Evolutionary conservation across 2,329 filamentous ascomycete genomes (phyloP).

Genomic region (Tetracladium maxilliforme): DNA sequence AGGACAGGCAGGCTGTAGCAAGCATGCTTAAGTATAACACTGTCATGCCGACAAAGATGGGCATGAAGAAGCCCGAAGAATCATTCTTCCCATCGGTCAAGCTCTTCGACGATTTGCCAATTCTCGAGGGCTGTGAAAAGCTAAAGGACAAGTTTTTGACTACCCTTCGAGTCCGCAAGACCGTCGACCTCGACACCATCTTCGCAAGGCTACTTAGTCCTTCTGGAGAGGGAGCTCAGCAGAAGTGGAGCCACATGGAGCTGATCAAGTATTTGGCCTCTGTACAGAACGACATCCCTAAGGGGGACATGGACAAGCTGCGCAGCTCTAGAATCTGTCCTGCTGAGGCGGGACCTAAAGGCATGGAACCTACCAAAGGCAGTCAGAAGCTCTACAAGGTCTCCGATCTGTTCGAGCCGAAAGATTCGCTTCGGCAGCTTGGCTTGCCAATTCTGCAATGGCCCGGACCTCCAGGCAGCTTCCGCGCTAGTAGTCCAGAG

Average conservation of each 20-base stretch:
- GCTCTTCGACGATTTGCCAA: constrained; percentile 84
- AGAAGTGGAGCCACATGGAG: constrained; percentile 84
- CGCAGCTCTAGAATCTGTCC: constrained; percentile 70
- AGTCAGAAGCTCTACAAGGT: constrained; percentile 49
- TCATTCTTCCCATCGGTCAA: constrained; percentile 91
- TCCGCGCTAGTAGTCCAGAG: constrained; percentile 51
- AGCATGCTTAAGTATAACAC: constrained; percentile 51
- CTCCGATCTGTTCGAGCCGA: constrained; percentile 70
- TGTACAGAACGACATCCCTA: constrained; percentile 77
- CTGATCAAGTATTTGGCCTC: constrained; percentile 89
- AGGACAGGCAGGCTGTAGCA: constrained; percentile 50
- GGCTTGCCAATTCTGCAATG: constrained; percentile 68
- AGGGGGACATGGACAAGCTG: constrained; percentile 65
- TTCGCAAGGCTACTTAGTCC: constrained; percentile 70
- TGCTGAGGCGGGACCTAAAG: constrained; percentile 47
- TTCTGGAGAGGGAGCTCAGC: constrained; percentile 32
- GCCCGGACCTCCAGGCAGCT: constrained; percentile 52
- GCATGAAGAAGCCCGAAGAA: constrained; percentile 74
- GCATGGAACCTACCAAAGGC: constrained; percentile 36
- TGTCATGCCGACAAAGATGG: constrained; percentile 78
- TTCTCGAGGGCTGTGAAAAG: constrained; percentile 58
- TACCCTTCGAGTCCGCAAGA: constrained; percentile 82
- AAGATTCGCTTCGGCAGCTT: constrained; percentile 52
- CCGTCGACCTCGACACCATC: constrained; percentile 84
- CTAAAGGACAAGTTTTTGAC: constrained; percentile 84